Evolutionary conservation across 2,329 filamentous ascomycete genomes (phyloP).

Genomic region (Aphanocladium album): DNA sequence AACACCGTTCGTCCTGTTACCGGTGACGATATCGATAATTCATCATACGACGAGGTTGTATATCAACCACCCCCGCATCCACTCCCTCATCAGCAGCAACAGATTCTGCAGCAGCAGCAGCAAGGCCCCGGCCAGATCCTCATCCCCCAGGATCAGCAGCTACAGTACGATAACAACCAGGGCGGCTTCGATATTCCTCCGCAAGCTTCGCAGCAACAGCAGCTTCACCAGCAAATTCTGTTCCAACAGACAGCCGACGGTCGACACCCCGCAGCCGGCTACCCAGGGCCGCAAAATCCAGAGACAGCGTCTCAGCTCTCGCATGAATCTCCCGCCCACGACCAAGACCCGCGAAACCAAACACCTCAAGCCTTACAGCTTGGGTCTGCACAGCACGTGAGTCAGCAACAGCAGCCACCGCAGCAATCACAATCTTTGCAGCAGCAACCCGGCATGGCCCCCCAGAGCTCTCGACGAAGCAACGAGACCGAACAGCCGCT

Average conservation of each 20-base stretch:
- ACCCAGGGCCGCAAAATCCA: constrained; percentile 38
- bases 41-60: constrained; percentile 42
- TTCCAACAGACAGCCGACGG: constrained; percentile 9
- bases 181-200: constrained; percentile 10
- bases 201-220: constrained; percentile 26
- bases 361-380: constrained; percentile 5
- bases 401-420: constrained; percentile 40
- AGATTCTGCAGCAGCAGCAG: constrained; percentile 27
- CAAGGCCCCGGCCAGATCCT: constrained; percentile 16
- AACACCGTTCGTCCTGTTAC: constrained; percentile 46
- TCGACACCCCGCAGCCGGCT: not conserved
- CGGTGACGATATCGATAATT: constrained; percentile 35
- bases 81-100: constrained; percentile 31
- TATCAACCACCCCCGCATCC: constrained; percentile 28
- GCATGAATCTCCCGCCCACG: constrained; percentile 52
- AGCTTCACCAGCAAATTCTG: constrained; percentile 19
- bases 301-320: constrained; percentile 60
- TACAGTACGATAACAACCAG: constrained; percentile 20
- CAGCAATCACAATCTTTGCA: constrained; percentile 25
- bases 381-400: constrained; percentile 16
- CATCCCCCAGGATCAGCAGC: constrained; percentile 29
- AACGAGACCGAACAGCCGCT: constrained; percentile 46
- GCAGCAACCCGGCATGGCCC: constrained; percentile 41
- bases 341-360: constrained; percentile 32
- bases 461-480: constrained; percentile 39